Conservation (phyloP, 2,329 filamentous ascomycete species). For the Botryosphaeria agaves region DNA sequence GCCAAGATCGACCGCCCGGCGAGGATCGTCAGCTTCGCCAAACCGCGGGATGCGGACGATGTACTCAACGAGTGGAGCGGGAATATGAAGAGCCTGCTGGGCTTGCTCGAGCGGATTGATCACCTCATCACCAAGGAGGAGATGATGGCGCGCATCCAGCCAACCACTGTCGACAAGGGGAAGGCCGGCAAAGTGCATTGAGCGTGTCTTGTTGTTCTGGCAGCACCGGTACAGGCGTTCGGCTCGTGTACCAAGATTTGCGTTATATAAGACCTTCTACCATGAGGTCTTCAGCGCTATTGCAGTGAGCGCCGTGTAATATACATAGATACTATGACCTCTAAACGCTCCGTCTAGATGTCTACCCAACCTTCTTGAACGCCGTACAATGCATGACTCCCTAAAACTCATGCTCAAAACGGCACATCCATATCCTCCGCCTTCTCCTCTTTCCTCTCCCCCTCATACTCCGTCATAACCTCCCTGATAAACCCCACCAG, state of each 20-base stretch:
- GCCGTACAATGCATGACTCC: background rate
- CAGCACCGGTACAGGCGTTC: too few relatives aligned
- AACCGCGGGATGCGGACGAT: conserved; percentile 88
- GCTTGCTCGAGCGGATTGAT: conserved; percentile 77
- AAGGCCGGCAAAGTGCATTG: conserved; percentile 18
- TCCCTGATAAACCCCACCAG: conserved; percentile 54
- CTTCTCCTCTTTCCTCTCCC: conserved; percentile 24
- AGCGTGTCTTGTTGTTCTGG: background rate
- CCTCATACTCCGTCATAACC: conserved; percentile 22
- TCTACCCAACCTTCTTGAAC: background rate
- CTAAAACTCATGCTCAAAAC: conserved; percentile 25
- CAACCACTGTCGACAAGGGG: conserved; percentile 29
- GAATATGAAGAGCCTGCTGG: conserved; percentile 89
- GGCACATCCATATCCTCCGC: conserved; percentile 54
- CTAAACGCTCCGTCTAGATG: background rate
- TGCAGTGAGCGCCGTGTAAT: background rate
- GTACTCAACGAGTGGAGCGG: conserved; percentile 96
- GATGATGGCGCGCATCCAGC: conserved; percentile 98
- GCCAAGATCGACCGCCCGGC: conserved; percentile 94
- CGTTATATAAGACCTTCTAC: too few relatives aligned
- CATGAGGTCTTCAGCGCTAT: too few relatives aligned
- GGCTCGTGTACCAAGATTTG: too few relatives aligned
- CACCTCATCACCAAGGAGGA: conserved; percentile 99
- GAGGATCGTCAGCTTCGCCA: conserved; percentile 81
- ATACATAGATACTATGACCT: too few relatives aligned